Base-by-base conservation (phyloP, 768 basidiomycete species). In the Lentinula lateritia region DNA sequence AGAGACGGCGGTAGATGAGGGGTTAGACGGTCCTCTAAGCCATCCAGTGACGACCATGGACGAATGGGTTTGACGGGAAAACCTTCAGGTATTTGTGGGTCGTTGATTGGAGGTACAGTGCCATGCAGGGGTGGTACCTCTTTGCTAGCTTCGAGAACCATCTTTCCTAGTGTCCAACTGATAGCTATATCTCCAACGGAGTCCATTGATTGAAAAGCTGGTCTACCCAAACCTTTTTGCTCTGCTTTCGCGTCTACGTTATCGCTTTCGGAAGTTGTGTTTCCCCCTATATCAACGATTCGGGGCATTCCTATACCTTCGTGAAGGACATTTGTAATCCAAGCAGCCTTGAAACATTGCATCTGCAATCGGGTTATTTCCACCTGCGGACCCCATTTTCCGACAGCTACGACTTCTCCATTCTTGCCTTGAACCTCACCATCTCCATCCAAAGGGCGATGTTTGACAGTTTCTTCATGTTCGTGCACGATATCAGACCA, bases 341-440 rank as follows among this genome's bases (percentile, higher is more conserved):
- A 99, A 2, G 97, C 95, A 0, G 96, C 94, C 73, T 99, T 99
- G 87, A 99, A 99, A 72, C 97, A 99, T 71, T 98, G 97, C 91
- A 96, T 92, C 75, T 96, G 86, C 62, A 99, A 75, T 50, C 96
- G 84, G 23, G 91, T 83, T 39, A 92, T 73, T 71, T 95, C 95
- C 61, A 96, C 88, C 59, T 84, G 76, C 42, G 85, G 78, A 23
- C 83, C 83, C 91, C 90, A 92, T 65, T 81, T 80, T 0, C 86
- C 87, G 3, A 82, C 79, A 32, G 79, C 80, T n/a, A 90, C 80
- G 12, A 89, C 72, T 62, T 83, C 71, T 18, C 88, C 89, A 58
- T 79, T 75, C 68, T 83, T 41, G 13, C 59, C 69, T 62, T 82
- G 76, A 12, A 89, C 81, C 70, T 90, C 84, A 12, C 86, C 87